Percentiles rank a stretch among this genome's conserved stretches.
These are phyloP conservation scores for Pseudozyma hubeiensis DNA, from an alignment of 1,284 basidiomycete species.

Conservation along the genomic window DNA sequence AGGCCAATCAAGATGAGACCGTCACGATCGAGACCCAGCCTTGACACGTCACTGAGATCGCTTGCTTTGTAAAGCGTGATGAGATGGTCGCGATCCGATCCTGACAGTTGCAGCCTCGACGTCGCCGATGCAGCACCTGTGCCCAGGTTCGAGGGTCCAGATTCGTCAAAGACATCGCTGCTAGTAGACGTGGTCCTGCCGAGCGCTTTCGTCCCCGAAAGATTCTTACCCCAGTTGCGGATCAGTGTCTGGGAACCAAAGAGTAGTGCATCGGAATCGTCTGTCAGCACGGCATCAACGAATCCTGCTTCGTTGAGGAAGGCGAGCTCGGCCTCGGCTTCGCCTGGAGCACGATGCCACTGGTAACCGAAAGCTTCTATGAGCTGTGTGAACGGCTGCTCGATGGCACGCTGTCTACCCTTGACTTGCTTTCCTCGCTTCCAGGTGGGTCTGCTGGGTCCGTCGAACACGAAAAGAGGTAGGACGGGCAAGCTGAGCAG, in stretches of 20 bases:
- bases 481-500: constrained; percentile 83
- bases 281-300: constrained; percentile 89
- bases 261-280: constrained; percentile 91
- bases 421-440: constrained; percentile 83
- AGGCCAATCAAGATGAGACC: constrained; percentile 87
- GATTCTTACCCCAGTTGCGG: constrained; percentile 72
- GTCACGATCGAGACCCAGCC: constrained; percentile 74
- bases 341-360: constrained; percentile 80
- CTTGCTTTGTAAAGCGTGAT: constrained; percentile 14
- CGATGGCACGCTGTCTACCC: constrained; percentile 62
- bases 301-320: constrained; percentile 82
- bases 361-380: constrained; percentile 87
- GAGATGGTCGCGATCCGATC: constrained; percentile 27
- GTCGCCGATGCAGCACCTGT: background rate
- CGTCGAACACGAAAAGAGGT: constrained; percentile 94
- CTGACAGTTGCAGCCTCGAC: constrained; percentile 16
- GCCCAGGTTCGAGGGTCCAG: background rate
- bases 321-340: constrained; percentile 95
- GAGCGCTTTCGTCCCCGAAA: constrained; percentile 30
- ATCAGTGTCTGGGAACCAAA: constrained; percentile 87
- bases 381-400: constrained; percentile 72
- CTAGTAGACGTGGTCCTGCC: constrained; percentile 18
- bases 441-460: constrained; percentile 81
- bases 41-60: constrained; percentile 11
- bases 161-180: constrained; percentile 24